These are phyloP conservation scores for Ganoderma boninense DNA, from an alignment of 1,284 basidiomycete genomes.

Conservation along the genomic window DNA sequence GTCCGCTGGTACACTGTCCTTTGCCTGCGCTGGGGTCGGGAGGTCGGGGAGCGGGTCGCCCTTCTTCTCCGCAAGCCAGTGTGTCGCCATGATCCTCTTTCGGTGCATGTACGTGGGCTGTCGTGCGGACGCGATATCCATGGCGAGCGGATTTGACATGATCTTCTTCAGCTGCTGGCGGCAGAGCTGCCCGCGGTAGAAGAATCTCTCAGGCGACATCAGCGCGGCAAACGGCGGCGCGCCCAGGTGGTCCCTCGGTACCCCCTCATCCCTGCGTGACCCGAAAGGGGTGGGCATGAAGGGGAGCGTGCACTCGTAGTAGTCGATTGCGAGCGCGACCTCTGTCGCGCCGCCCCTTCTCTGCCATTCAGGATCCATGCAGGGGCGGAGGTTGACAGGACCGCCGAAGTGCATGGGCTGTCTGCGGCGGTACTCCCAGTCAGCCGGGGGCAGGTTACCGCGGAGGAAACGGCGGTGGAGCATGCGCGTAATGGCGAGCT, in stretches of 20 bases:
- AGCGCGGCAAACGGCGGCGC: conserved; percentile 52
- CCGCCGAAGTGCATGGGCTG: conserved; percentile 60
- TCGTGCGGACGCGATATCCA: conserved; percentile 50
- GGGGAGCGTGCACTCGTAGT: conserved; percentile 54
- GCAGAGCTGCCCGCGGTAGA: conserved; percentile 50
- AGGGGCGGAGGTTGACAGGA: conserved; percentile 61
- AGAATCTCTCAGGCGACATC: conserved; percentile 55
- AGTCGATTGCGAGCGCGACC: conserved; percentile 53
- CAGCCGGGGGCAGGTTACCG: conserved; percentile 55
- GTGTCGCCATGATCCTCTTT: conserved; percentile 33
- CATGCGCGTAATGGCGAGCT: conserved; percentile 62
- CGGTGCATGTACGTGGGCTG: conserved; percentile 34
- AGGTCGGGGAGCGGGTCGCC: conserved; percentile 24
- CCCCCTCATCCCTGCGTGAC: conserved; percentile 17
- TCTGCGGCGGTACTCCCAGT: conserved; percentile 60
- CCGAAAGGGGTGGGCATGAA: conserved; percentile 52
- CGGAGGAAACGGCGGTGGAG: conserved; percentile 56
- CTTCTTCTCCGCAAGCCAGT: conserved; percentile 23
- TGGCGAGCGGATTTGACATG: conserved; percentile 56
- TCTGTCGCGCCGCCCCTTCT: conserved; percentile 53
- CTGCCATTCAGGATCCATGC: conserved; percentile 58
- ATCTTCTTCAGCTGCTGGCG: conserved; percentile 46
- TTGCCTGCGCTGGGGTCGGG: conserved; percentile 2
- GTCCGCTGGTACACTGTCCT: conserved; percentile 12
- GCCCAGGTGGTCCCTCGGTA: conserved; percentile 37